These are phyloP conservation scores for Phytophthora tubulina DNA, from an alignment of 352 stramenopile genomes.

Conservation along the genomic window DNA sequence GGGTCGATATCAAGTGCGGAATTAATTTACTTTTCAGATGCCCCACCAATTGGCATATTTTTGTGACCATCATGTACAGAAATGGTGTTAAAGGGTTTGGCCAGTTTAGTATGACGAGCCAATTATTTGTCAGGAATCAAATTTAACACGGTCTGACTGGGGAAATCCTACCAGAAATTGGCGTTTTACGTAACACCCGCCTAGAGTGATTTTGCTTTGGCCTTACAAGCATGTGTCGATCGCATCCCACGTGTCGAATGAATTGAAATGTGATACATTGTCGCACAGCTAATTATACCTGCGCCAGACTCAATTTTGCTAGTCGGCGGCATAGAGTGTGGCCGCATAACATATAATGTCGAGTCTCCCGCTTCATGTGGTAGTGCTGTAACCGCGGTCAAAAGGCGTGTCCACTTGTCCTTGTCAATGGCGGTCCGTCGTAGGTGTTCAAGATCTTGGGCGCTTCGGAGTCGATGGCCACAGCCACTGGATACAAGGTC, in stretches of 20 bases:
- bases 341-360: conserved; percentile 10
- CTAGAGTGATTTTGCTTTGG: too few species aligned
- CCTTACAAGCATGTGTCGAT: too few species aligned
- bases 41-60: too few species aligned
- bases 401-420: neutral
- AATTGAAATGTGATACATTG: conserved; percentile 10
- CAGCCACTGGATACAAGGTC: conserved; percentile 11
- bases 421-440: neutral
- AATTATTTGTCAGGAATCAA: too few species aligned
- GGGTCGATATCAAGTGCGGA: too few species aligned
- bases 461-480: neutral
- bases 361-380: conserved; percentile 4
- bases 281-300: conserved; percentile 11
- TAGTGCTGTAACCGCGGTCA: neutral
- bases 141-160: too few species aligned
- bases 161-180: too few species aligned
- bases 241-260: neutral
- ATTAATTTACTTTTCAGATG: too few species aligned
- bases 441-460: conserved; percentile 2
- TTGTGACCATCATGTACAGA: too few species aligned
- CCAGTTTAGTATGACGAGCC: too few species aligned
- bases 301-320: conserved; percentile 16
- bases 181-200: too few species aligned
- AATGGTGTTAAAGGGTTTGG: too few species aligned
- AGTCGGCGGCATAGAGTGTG: conserved; percentile 24